Base-by-base conservation (phyloP, 345 rosid genomes). In the Lepidium aucheri region DNA sequence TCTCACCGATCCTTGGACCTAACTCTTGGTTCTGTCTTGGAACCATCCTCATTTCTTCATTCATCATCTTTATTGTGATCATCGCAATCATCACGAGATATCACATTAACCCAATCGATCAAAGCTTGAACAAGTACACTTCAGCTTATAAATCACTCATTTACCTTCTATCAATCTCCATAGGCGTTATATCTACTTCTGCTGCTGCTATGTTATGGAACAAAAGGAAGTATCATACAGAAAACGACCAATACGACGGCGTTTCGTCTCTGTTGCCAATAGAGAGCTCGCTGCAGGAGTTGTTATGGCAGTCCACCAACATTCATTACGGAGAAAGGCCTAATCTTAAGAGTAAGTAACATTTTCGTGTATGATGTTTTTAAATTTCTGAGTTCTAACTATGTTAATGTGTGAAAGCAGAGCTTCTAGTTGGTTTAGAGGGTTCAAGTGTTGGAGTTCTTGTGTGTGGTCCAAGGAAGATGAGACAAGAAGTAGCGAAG, bases 21-120 rank as follows among this genome's bases (percentile, higher is more conserved):
- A 87, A 70, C 26, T 58, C 83, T 56, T 93, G 94, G 96, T 79
- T 87, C 34, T 90, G 91, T 80, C 94, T 90, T 0, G 86, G 76
- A 1, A 80, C 83, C 7, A 70, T 93, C 55, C 78, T 93, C 35
- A 75, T 85, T 15, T 85, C 87, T 53, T 90, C 97, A 1, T 86
- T 87, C 46, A 38, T 78, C 16, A 73, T 78, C 32, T 93, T 87
- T 74, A 76, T 88, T 0, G 14, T 84, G 20, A 67, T 84, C 16
- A 81, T 84, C 9, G 96, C 85, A 64, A 69, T 90, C 57, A 65
- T 85, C 59, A 79, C 80, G 0, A 63, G 82, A 13, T 88, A 74
- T 66, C 82, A 83, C 66, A 78, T 88, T 9, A 71, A 82, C 50
- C 95, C 95, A 0, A 73, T 75, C 4, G 92, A 86, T 24, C 82